These are phyloP conservation scores for Leccinum pallidistipes DNA, from an alignment of 1,284 basidiomycete genomes.

Conservation along the genomic window DNA sequence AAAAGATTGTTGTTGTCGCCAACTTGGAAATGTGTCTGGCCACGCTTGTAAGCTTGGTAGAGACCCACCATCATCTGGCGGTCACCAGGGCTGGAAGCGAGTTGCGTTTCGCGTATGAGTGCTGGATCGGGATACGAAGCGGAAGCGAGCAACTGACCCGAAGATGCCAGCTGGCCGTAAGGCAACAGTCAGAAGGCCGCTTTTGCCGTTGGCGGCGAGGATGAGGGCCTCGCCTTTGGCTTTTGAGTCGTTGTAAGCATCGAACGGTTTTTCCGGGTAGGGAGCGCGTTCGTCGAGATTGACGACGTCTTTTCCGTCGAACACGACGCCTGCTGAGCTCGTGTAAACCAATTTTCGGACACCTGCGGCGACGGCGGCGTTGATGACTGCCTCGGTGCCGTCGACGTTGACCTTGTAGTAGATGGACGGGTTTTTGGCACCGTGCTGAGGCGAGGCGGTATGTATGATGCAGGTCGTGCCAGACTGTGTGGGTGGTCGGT, in stretches of 20 bases:
- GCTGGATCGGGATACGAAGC: background rate
- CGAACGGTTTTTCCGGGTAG: slow-evolving; percentile 75
- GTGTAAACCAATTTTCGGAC: slow-evolving; percentile 94
- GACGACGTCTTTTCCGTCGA: slow-evolving; percentile 80
- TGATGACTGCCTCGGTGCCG: slow-evolving; percentile 86
- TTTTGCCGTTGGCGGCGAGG: slow-evolving; percentile 82
- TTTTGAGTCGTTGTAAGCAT: slow-evolving; percentile 98
- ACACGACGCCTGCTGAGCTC: slow-evolving; percentile 91
- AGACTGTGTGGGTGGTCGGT: slow-evolving; percentile 46
- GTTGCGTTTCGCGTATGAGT: background rate
- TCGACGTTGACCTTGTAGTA: slow-evolving; percentile 95
- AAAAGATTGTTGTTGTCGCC: slow-evolving; percentile 94
- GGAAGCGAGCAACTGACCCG: slow-evolving; percentile 58
- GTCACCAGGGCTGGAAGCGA: slow-evolving; percentile 75
- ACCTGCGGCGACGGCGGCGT: slow-evolving; percentile 69
- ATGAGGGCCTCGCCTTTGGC: slow-evolving; percentile 87
- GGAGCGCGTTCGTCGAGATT: slow-evolving; percentile 90
- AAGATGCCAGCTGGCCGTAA: slow-evolving; percentile 96
- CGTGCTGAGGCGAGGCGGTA: slow-evolving; percentile 89
- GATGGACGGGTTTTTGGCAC: slow-evolving; percentile 67
- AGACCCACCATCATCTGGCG: slow-evolving; percentile 85
- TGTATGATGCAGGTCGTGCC: slow-evolving; percentile 90
- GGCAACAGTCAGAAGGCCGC: slow-evolving; percentile 85
- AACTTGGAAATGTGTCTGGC: slow-evolving; percentile 92
- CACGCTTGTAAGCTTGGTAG: slow-evolving; percentile 77